These are phyloP conservation scores for Dendrobium huoshanense DNA, from an alignment of 106 monocot genomes.

Conservation along the genomic window DNA sequence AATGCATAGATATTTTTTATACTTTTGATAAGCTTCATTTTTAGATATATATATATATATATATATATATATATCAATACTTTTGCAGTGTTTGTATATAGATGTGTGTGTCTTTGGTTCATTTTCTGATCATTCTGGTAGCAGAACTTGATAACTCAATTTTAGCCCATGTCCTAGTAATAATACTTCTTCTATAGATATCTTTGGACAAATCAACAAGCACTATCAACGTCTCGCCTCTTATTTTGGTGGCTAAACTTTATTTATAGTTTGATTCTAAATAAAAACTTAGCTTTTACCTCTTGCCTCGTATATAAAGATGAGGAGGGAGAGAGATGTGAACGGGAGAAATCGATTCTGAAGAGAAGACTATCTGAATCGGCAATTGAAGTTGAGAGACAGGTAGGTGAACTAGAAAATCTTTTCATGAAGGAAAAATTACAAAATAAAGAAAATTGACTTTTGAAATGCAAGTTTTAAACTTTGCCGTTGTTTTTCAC, in stretches of 20 bases:
- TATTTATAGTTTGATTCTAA: too few relatives aligned
- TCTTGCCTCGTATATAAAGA: conserved; percentile 21
- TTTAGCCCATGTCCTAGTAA: too few relatives aligned
- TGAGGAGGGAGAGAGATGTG: conserved; percentile 41
- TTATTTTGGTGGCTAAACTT: too few relatives aligned
- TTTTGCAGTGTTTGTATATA: too few relatives aligned
- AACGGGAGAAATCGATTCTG: conserved; percentile 49
- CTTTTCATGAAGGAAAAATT: neutral
- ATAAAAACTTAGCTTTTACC: neutral
- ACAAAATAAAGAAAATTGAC: neutral
- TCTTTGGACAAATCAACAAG: too few relatives aligned
- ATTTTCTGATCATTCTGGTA: too few relatives aligned
- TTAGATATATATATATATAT: neutral
- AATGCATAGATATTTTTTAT: too few relatives aligned
- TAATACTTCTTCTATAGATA: too few relatives aligned
- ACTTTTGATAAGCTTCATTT: neutral
- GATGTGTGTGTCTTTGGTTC: too few relatives aligned
- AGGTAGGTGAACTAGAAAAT: conserved; percentile 21
- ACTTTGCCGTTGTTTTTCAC: neutral
- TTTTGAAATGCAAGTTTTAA: neutral
- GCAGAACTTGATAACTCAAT: too few relatives aligned
- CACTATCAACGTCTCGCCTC: too few relatives aligned
- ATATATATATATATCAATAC: too few relatives aligned
- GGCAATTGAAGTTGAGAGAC: conserved; percentile 61
- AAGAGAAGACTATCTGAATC: conserved; percentile 59